phyloP scores from a whole-genome alignment of 768 basidiomycete genomes.

The Tephrocybe sp. region DNA sequence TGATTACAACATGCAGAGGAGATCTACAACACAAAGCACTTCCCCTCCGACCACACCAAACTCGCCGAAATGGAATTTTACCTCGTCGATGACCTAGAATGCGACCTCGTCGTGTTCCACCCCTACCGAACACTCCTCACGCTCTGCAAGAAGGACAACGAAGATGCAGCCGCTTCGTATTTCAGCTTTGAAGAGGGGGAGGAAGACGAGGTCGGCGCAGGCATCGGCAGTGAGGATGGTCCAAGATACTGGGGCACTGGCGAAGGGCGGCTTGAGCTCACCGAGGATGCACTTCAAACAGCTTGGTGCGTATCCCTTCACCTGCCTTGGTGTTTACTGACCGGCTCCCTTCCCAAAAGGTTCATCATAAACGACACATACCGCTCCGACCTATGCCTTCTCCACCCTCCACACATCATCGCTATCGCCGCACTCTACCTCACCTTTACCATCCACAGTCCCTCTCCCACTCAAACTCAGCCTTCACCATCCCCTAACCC shows the following conservation, averaged over 20 bases:
- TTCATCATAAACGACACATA: conserved; percentile 97
- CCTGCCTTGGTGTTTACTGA: neutral
- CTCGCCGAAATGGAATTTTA: conserved; percentile 99
- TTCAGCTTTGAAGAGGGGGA: conserved; percentile 48
- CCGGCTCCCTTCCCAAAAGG: conserved; percentile 43
- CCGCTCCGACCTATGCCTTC: conserved; percentile 88
- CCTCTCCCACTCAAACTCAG: conserved; percentile 47
- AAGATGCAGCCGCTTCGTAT: conserved; percentile 34
- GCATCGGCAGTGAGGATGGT: conserved; percentile 49
- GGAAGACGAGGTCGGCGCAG: conserved; percentile 56
- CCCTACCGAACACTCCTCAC: conserved; percentile 89
- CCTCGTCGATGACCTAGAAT: conserved; percentile 94
- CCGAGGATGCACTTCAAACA: conserved; percentile 78
- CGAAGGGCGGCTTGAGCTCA: conserved; percentile 74
- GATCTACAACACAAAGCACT: conserved; percentile 74
- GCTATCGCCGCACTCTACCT: conserved; percentile 92
- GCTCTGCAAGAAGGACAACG: conserved; percentile 65
- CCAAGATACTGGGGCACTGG: conserved; percentile 79
- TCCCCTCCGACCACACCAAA: conserved; percentile 85
- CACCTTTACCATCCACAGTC: conserved; percentile 72
- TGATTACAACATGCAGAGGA: conserved; percentile 39
- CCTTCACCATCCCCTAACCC: conserved; percentile 28
- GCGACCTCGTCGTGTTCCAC: conserved; percentile 91
- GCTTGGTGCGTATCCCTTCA: conserved; percentile 80
- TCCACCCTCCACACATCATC: conserved; percentile 94